A percentile compares a stretch with the other conserved stretches of the same genome.
phyloP scores from a whole-genome alignment of 1,284 basidiomycete genomes.

The Leccinum pallidistipes region DNA sequence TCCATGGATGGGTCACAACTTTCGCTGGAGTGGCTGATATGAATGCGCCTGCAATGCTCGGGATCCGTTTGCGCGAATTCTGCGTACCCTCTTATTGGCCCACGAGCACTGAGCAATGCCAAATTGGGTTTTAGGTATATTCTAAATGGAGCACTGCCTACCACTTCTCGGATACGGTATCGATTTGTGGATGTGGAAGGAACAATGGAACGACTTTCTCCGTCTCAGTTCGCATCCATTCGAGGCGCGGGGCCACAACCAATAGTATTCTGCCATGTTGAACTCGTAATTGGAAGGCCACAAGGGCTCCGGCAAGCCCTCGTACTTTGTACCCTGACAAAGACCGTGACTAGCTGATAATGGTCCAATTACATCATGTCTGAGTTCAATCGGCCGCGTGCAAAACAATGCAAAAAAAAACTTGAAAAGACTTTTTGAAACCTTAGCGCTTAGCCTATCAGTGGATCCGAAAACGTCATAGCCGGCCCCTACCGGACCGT shows the following conservation, averaged over 20 bases:
- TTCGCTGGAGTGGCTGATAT: background rate
- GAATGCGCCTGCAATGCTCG: background rate
- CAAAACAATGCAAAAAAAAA: background rate
- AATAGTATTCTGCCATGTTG: background rate
- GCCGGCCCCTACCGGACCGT: background rate
- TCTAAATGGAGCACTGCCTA: background rate
- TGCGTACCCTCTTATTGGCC: background rate
- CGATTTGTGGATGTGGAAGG: background rate
- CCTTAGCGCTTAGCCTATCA: background rate
- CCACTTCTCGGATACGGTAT: background rate
- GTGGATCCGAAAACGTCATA: constrained; percentile 15
- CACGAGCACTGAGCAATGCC: background rate
- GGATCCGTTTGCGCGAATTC: background rate
- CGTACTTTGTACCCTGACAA: background rate
- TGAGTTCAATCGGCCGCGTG: background rate
- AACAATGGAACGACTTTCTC: background rate
- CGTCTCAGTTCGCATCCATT: background rate
- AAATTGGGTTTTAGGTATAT: background rate
- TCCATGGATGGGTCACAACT: background rate
- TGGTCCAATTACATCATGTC: background rate
- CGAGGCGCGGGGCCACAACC: background rate
- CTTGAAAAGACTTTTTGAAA: background rate
- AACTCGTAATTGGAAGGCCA: background rate
- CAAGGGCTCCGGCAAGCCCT: background rate
- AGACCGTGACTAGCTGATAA: background rate